Conservation (phyloP, 805 yeast genomes). For the Candida golubevii region DNA sequence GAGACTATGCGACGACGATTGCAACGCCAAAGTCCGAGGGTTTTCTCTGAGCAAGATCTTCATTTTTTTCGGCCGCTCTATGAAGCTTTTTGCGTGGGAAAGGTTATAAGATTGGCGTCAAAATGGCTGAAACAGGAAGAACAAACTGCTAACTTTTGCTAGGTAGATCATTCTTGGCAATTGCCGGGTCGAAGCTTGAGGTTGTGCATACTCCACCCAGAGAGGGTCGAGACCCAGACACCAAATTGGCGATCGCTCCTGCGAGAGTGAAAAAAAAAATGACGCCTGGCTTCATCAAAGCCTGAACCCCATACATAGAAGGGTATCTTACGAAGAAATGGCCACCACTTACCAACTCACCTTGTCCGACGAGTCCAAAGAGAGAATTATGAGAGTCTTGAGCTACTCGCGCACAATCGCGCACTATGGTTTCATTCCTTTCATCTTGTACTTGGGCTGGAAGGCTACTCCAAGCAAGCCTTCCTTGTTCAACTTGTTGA, state of each 20-base stretch:
- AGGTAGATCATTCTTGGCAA: no score
- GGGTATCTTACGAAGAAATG: constrained; percentile 1
- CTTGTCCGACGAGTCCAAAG: constrained; percentile 54
- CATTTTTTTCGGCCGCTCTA: constrained; percentile 6
- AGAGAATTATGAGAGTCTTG: constrained; percentile 79
- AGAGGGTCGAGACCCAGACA: constrained; percentile 6
- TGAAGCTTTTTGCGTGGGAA: not conserved
- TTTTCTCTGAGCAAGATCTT: constrained; percentile 12
- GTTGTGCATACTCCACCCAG: not conserved
- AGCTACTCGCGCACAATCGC: constrained; percentile 82
- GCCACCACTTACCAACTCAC: constrained; percentile 26
- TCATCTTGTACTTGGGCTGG: constrained; percentile 79
- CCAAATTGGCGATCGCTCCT: constrained; percentile 2
- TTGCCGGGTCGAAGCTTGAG: not conserved
- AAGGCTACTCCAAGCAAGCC: constrained; percentile 78
- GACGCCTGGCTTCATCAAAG: no score
- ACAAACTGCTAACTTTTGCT: no score
- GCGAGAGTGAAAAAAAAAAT: not conserved
- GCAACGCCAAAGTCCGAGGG: constrained; percentile 17
- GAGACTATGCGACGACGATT: constrained; percentile 15
- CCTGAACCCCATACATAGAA: not conserved
- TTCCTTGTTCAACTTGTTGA: constrained; percentile 65
- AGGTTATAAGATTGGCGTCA: no score
- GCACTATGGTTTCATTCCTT: constrained; percentile 97
- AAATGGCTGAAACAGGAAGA: no score